Percentiles rank a stretch among this genome's conserved stretches.
These are phyloP conservation scores for Protea cynaroides DNA, from an alignment of 164 flowering plant genomes.

Conservation along the genomic window DNA sequence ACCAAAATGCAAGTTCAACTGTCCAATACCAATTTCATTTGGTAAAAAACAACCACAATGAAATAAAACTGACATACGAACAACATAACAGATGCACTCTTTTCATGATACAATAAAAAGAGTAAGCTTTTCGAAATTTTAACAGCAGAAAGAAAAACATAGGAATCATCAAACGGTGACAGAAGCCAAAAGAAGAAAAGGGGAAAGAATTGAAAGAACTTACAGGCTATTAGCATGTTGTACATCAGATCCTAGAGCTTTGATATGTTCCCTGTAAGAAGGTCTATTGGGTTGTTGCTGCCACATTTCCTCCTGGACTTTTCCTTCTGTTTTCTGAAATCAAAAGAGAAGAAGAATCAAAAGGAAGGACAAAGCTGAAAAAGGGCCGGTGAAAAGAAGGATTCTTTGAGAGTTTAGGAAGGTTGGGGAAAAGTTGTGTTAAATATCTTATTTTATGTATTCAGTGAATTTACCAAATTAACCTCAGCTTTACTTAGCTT, in stretches of 20 bases:
- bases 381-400: slow-evolving; percentile 4
- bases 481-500: too few relatives aligned
- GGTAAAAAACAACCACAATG: background rate
- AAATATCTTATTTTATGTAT: too few relatives aligned
- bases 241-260: slow-evolving; percentile 77
- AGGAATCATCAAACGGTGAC: background rate
- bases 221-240: slow-evolving; percentile 77
- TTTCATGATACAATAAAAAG: background rate
- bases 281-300: slow-evolving; percentile 38
- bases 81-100: background rate
- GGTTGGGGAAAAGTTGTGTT: slow-evolving; percentile 2
- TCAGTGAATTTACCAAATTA: too few relatives aligned
- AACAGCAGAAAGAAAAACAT: background rate
- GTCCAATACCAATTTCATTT: background rate
- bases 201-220: slow-evolving; percentile 17
- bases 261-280: slow-evolving; percentile 62
- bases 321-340: slow-evolving; percentile 5
- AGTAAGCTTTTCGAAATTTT: background rate
- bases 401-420: slow-evolving; percentile 8
- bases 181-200: background rate
- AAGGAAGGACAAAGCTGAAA: background rate
- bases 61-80: background rate
- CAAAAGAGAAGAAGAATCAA: background rate
- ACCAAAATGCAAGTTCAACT: background rate
- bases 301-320: slow-evolving; percentile 34